Evolutionary conservation across 169 alveolate species (phyloP).

Genomic region (Plasmodium vivax): DNA sequence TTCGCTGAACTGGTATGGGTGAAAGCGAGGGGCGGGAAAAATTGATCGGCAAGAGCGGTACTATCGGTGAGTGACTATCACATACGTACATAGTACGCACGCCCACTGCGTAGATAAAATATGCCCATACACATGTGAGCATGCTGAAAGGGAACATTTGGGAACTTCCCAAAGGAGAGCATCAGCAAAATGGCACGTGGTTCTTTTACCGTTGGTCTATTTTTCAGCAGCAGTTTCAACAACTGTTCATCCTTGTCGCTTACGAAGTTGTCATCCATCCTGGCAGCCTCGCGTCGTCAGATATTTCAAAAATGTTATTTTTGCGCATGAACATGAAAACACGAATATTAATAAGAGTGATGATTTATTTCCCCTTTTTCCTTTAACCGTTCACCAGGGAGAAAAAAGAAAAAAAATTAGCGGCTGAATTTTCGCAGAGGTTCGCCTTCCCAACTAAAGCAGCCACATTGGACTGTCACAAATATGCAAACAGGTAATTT

Average conservation of each 20-base stretch:
- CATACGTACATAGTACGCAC: neutral
- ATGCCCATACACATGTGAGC: neutral
- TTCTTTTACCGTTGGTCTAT: conserved; percentile 50
- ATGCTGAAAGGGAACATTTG: neutral
- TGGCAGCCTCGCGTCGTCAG: neutral
- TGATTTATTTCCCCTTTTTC: neutral
- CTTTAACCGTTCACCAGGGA: neutral
- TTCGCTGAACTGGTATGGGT: conserved; percentile 63
- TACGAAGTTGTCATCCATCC: conserved; percentile 68
- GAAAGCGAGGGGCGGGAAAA: neutral
- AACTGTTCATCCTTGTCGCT: conserved; percentile 62
- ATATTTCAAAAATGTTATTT: neutral
- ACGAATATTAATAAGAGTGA: neutral
- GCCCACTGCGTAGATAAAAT: neutral
- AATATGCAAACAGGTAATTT: neutral
- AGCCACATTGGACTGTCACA: neutral
- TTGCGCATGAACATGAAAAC: neutral
- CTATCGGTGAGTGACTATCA: neutral
- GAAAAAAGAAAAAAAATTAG: neutral
- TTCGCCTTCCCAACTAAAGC: neutral
- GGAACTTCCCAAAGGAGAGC: neutral
- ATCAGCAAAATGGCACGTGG: neutral
- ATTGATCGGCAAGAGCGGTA: neutral
- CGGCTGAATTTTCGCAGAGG: neutral
- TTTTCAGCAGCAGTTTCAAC: conserved; percentile 48